Evolutionary conservation across 176 grass and related monocot species (phyloP).

Genomic region (Bonia amplexicaulis): DNA sequence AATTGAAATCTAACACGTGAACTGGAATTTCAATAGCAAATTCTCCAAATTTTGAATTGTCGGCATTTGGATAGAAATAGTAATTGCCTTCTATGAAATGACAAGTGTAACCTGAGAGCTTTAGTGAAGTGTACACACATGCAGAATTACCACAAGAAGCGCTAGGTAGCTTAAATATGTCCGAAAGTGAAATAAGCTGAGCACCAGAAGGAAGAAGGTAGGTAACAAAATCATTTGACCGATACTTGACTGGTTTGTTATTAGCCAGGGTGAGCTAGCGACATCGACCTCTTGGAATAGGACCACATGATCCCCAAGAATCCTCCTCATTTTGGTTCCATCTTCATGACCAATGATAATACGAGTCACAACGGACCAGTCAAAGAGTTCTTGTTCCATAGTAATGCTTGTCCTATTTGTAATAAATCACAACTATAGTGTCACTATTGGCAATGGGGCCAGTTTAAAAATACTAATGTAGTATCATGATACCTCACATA

Average conservation of each 20-base stretch:
- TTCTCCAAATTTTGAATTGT: not conserved
- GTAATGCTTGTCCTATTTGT: conserved; percentile 22
- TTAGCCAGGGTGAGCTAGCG: conserved; percentile 54
- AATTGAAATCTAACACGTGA: too few relatives aligned
- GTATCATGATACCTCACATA: too few relatives aligned
- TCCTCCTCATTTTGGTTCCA: conserved; percentile 35
- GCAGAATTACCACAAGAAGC: conserved; percentile 8
- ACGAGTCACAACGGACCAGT: conserved; percentile 38
- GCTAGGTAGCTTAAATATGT: not conserved
- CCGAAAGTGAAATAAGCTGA: conserved; percentile 2
- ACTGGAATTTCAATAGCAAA: too few relatives aligned
- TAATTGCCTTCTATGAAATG: not conserved
- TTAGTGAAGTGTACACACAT: not conserved
- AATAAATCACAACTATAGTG: conserved; percentile 27
- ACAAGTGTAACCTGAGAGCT: too few relatives aligned
- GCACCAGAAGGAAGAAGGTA: conserved; percentile 24
- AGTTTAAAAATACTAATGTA: conserved; percentile 5
- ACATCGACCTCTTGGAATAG: conserved; percentile 61
- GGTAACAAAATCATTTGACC: conserved; percentile 47
- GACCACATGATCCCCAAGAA: conserved; percentile 63
- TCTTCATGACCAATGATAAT: conserved; percentile 33
- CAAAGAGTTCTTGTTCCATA: conserved; percentile 37
- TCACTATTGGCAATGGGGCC: conserved; percentile 5
- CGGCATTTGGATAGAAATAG: not conserved
- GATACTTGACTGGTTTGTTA: conserved; percentile 49